Evolutionary conservation across 2,329 filamentous ascomycete genomes (phyloP).

Genomic region (Hysterium pulicare): DNA sequence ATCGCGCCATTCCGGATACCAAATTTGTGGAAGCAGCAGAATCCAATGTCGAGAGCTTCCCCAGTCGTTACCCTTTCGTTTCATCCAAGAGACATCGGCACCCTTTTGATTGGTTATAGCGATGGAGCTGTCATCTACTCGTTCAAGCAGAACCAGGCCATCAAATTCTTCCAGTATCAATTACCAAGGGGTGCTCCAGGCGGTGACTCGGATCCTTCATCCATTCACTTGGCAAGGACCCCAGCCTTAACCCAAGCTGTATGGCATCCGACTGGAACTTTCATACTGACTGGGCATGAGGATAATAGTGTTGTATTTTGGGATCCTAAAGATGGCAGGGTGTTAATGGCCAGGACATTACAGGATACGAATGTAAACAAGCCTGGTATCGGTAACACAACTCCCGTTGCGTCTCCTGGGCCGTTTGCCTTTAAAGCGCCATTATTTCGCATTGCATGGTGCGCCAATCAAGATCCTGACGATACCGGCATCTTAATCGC

Average conservation of each 20-base stretch:
- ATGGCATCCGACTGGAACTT: slow-evolving; percentile 94
- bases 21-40: slow-evolving; percentile 78
- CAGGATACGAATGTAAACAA: slow-evolving; percentile 71
- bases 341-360: slow-evolving; percentile 79
- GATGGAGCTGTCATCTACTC: slow-evolving; percentile 87
- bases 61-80: slow-evolving; percentile 75
- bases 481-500: slow-evolving; percentile 86
- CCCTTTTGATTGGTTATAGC: slow-evolving; percentile 84
- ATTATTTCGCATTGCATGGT: slow-evolving; percentile 81
- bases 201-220: slow-evolving; percentile 63
- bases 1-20: slow-evolving; percentile 77
- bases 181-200: slow-evolving; percentile 79
- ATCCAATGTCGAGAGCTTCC: slow-evolving; percentile 62
- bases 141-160: slow-evolving; percentile 82
- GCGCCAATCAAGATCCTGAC: slow-evolving; percentile 88
- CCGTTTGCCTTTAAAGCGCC: slow-evolving; percentile 65
- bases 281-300: slow-evolving; percentile 81
- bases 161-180: slow-evolving; percentile 79
- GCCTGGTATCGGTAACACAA: slow-evolving; percentile 49
- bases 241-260: slow-evolving; percentile 78
- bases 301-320: slow-evolving; percentile 91
- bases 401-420: slow-evolving; percentile 43
- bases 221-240: slow-evolving; percentile 60
- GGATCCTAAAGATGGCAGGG: slow-evolving; percentile 83
- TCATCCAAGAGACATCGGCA: slow-evolving; percentile 89